Percentiles rank a stretch among this genome's conserved stretches.
These are phyloP conservation scores for Myotisia sp. DNA, from an alignment of 2,329 filamentous ascomycete species.

Conservation along the genomic window DNA sequence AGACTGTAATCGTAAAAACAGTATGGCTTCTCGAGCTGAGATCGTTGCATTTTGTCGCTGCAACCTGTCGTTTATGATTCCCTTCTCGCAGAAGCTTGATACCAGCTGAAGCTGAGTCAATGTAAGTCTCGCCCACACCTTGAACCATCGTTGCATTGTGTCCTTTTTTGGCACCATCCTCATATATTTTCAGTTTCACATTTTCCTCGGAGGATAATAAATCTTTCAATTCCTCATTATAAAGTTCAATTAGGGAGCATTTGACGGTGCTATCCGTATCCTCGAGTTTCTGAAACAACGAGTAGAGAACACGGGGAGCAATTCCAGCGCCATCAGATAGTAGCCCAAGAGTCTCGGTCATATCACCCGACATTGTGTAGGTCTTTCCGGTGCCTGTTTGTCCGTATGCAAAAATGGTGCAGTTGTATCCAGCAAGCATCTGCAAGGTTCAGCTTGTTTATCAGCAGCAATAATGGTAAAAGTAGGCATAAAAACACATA, in stretches of 20 bases:
- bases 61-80: constrained; percentile 91
- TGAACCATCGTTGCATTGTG: constrained; percentile 71
- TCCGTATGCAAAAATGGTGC: constrained; percentile 96
- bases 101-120: constrained; percentile 68
- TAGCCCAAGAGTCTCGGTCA: constrained; percentile 72
- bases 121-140: constrained; percentile 93
- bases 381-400: constrained; percentile 98
- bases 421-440: constrained; percentile 93
- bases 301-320: constrained; percentile 77
- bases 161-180: constrained; percentile 65
- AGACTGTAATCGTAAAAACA: constrained; percentile 88
- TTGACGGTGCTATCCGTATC: constrained; percentile 79
- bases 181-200: constrained; percentile 85
- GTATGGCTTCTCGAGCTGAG: constrained; percentile 94
- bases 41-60: constrained; percentile 98
- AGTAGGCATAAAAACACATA: constrained; percentile 27
- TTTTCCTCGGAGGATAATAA: constrained; percentile 68
- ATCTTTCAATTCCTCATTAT: constrained; percentile 93
- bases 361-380: constrained; percentile 98
- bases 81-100: constrained; percentile 80
- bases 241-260: constrained; percentile 95
- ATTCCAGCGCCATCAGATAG: constrained; percentile 88
- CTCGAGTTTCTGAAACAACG: constrained; percentile 74
- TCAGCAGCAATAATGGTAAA: not conserved
- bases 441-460: constrained; percentile 23